phyloP scores from a whole-genome alignment of 306 rosid genomes.

The Datisca glomerata region DNA sequence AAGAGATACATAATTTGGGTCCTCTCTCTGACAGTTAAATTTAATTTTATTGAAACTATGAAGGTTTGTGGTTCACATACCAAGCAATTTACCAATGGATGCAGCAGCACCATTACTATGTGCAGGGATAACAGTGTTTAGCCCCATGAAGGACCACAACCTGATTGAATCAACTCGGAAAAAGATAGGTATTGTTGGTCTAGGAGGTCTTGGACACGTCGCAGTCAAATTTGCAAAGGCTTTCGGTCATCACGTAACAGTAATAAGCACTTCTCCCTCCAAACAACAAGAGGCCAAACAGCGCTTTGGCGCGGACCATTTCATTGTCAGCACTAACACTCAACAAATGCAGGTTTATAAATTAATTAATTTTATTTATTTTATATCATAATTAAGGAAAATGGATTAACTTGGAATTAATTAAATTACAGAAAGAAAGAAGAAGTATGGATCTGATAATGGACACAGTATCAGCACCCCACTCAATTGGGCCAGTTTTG shows the following conservation, averaged over 20 bases:
- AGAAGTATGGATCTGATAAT: constrained; percentile 45
- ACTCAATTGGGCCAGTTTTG: constrained; percentile 31
- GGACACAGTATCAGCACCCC: constrained; percentile 54
- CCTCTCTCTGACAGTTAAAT: no score
- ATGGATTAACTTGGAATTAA: not conserved
- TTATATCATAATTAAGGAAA: not conserved
- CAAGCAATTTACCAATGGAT: constrained; percentile 45
- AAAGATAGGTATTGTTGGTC: constrained; percentile 53
- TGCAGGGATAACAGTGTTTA: constrained; percentile 63
- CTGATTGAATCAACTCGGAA: constrained; percentile 26
- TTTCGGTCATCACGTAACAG: constrained; percentile 69
- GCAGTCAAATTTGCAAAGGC: constrained; percentile 74
- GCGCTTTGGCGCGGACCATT: constrained; percentile 53
- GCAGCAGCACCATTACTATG: constrained; percentile 60
- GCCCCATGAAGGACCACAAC: constrained; percentile 44
- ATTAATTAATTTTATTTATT: not conserved
- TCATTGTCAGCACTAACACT: constrained; percentile 40
- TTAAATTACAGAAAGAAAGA: constrained; percentile 10
- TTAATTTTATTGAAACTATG: no score
- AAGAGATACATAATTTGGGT: no score
- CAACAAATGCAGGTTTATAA: constrained; percentile 36
- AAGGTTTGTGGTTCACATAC: constrained; percentile 65
- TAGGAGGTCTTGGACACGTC: constrained; percentile 68
- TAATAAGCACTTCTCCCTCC: constrained; percentile 58
- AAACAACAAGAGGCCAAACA: constrained; percentile 49